Base-by-base conservation (phyloP, 1,139 yeast genomes). In the Debaryomycetaceae sp. region DNA sequence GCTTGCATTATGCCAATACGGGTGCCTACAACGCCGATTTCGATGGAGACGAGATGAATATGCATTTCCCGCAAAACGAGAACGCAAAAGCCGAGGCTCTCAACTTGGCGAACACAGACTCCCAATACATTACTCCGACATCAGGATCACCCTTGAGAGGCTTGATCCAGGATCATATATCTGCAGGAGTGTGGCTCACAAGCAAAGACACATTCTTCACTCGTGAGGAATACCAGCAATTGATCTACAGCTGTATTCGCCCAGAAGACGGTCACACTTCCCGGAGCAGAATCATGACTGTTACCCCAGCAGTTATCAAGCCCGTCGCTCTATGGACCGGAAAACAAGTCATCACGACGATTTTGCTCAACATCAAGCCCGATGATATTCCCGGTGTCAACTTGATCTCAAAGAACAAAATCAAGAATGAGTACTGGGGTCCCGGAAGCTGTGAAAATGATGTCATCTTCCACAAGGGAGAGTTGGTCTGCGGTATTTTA, bases 11-110 rank as follows among this genome's bases (percentile, higher is more conserved):
- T 56, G 98, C 99, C 43, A 92, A 92, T 55, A 92, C 98, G 27
- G 97, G 97, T 62, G 96, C 98, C 30, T 86, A 86, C 59, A 92
- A 90, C 56, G 98, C 98, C 25, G 99, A 92, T 72, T 92, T 92
- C 49, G 99, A 92, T 62, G 99, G 99, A 65, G 99, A 92, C 60
- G 99, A 92, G 65, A 92, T 92, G 99, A 92, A 92, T 54, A 81
- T 92, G 96, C 99, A 92, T 62, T 90, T 92, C 68, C 99, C 99
- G 19, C 99, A 92, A 62, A 87, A 83, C 55, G 97, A 90, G 62
- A 85, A 85, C 45, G 98, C 98, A 11, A 78, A 90, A 48, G 92
- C 98, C 18, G 99, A 92, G 62, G 98, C 98, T 4, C 67, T 85
- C 47, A 73, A 85, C 52, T 70, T 92, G 51, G 98, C 98, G 27